These are phyloP conservation scores for Oenanthe sinensis DNA, from an alignment of 129 eudicot species.

Conservation along the genomic window DNA sequence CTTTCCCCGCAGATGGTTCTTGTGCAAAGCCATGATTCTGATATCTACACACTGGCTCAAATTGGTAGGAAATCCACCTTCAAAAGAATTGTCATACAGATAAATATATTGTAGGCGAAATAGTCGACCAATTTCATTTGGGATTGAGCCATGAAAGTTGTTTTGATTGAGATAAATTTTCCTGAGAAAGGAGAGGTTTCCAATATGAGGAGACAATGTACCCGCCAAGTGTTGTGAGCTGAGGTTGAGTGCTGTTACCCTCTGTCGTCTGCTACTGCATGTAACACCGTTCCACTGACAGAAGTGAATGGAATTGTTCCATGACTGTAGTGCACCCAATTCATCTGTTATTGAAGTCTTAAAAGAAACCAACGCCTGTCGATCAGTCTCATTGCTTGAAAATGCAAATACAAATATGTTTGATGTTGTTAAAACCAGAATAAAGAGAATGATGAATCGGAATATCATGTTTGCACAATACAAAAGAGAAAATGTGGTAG, in stretches of 20 bases:
- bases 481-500: background rate
- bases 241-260: constrained; percentile 17
- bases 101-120: background rate
- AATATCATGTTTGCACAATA: background rate
- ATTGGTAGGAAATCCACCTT: background rate
- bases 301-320: constrained; percentile 23
- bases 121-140: background rate
- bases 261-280: constrained; percentile 16
- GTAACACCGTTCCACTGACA: constrained; percentile 30
- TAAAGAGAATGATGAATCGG: background rate
- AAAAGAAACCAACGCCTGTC: constrained; percentile 17
- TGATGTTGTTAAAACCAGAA: background rate
- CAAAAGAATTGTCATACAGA: background rate
- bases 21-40: background rate
- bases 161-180: background rate
- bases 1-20: background rate
- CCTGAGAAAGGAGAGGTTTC: constrained; percentile 28
- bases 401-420: background rate
- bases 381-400: constrained; percentile 8
- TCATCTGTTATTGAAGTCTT: constrained; percentile 6
- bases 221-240: constrained; percentile 14
- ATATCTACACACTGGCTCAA: background rate
- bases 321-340: constrained; percentile 6
- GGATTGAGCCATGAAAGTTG: background rate
- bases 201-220: constrained; percentile 27